phyloP scores from a whole-genome alignment of 192 early-diverging fungal genomes.

The Pilobolus umbonatus region DNA sequence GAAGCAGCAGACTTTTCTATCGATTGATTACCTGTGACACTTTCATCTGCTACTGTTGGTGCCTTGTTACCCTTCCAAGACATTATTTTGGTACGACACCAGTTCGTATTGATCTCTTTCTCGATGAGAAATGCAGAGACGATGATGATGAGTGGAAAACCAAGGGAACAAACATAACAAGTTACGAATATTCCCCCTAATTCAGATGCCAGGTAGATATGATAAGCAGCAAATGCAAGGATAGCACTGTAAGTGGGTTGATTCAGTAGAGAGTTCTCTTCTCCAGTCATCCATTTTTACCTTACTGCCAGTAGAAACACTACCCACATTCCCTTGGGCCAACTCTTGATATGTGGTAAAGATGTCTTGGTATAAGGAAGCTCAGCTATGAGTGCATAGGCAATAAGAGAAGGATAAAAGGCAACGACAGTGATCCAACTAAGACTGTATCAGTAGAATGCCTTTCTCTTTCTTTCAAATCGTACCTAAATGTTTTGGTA shows the following conservation, averaged over 20 bases:
- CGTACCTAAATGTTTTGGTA: conserved; percentile 54
- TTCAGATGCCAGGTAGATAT: conserved; percentile 41
- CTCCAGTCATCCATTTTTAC: conserved; percentile 10
- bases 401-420: conserved; percentile 45
- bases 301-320: conserved; percentile 52
- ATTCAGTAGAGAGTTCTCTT: not conserved
- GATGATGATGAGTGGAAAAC: conserved; percentile 40
- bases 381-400: conserved; percentile 56
- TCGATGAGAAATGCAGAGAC: conserved; percentile 26
- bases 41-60: not conserved
- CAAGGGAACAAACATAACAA: conserved; percentile 42
- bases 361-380: conserved; percentile 65
- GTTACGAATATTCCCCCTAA: conserved; percentile 35
- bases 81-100: conserved; percentile 14
- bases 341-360: conserved; percentile 52
- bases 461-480: conserved; percentile 5
- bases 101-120: conserved; percentile 42
- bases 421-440: conserved; percentile 37
- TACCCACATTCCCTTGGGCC: conserved; percentile 63
- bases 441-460: no score
- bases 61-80: not conserved
- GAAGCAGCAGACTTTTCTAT: no score
- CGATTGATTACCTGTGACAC: not conserved
- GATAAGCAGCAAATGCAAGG: conserved; percentile 56
- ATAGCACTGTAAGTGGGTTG: conserved; percentile 32